Base-by-base conservation (phyloP, 2,329 filamentous ascomycete genomes). In the Claviceps humidiphila region DNA sequence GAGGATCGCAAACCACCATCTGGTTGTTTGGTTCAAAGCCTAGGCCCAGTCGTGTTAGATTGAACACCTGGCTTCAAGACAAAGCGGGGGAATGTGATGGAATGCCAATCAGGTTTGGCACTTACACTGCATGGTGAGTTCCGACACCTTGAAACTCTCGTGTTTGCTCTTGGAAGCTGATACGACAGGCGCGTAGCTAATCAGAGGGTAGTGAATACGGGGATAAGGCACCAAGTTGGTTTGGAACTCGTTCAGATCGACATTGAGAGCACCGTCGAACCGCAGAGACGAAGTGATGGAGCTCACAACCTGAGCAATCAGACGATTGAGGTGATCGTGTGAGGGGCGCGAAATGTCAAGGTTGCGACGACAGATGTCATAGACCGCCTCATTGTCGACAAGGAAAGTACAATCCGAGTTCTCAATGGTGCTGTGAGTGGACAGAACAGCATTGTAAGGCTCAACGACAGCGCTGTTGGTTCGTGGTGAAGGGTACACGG, bases 131-230 rank as follows among this genome's bases (percentile, higher is more conserved):
- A 85, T 81, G 64, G 82, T 86, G 57, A 86, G 71, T 59, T 93
- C 88, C 56, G 81, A 78, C 52, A 89, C 84, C 76, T 88, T 89
- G 81, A 90, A 90, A 74, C 85, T 88, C 75, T 93, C 87, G 65
- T 93, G 87, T 47, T 82, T 80, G 69, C 85, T 88, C 78, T 87
- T 87, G 73, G 78, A 75, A 54, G 81, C 80, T 22, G 82, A 85
- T 58, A 86, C 75, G 60, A 87, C 82, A 37, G 82, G 82, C 11
- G 83, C 81, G 64, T 86, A 86, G 72, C 79, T 83, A 71, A 86
- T 84, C 47, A 86, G 71, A 50, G 83, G 83, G 69, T 85, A 87
- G 74, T 86, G 82, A 59, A 87, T 86, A 67, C 82, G 81, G 39
- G 82, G 82, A 68, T 84, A 86, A 26, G 82, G 82, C 51, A 86